phyloP scores from a whole-genome alignment of 1,284 basidiomycete species.

The Malassezia slooffiae region DNA sequence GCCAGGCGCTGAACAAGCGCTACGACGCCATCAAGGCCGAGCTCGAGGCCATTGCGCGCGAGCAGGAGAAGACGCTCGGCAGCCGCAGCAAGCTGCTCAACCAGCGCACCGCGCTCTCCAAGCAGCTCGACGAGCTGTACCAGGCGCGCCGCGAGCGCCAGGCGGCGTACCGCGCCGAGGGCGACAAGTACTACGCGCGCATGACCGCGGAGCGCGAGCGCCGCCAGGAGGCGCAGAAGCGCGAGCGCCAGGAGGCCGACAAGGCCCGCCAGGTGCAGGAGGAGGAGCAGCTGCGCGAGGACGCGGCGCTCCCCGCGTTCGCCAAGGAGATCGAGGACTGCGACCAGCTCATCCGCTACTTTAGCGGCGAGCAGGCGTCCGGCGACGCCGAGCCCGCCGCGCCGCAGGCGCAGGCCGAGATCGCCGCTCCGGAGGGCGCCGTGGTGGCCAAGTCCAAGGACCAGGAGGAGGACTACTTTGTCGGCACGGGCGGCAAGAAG shows the following conservation, averaged over 20 bases:
- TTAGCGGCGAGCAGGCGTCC: slow-evolving; percentile 53
- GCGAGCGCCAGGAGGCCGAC: slow-evolving; percentile 73
- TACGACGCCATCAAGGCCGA: slow-evolving; percentile 75
- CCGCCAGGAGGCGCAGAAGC: slow-evolving; percentile 66
- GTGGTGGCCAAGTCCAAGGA: slow-evolving; percentile 72
- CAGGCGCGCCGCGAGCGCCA: slow-evolving; percentile 61
- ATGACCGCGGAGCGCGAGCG: slow-evolving; percentile 42
- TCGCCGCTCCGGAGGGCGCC: slow-evolving; percentile 56
- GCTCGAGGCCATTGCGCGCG: slow-evolving; percentile 73
- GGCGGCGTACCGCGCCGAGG: slow-evolving; percentile 33
- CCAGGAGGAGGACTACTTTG: slow-evolving; percentile 71
- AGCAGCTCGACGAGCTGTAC: slow-evolving; percentile 57
- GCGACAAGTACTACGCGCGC: slow-evolving; percentile 38
- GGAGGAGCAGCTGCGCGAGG: slow-evolving; percentile 72
- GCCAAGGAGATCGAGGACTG: slow-evolving; percentile 93
- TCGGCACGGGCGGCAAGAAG: slow-evolving; percentile 58
- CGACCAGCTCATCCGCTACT: slow-evolving; percentile 79
- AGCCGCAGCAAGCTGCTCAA: slow-evolving; percentile 73
- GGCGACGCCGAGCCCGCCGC: slow-evolving; percentile 32
- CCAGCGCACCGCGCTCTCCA: slow-evolving; percentile 64
- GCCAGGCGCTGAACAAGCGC: slow-evolving; percentile 67
- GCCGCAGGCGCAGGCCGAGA: slow-evolving; percentile 9
- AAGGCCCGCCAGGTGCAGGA: slow-evolving; percentile 69
- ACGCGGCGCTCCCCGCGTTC: slow-evolving; percentile 80
- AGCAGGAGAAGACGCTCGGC: slow-evolving; percentile 73